A percentile compares a stretch with the other conserved stretches of the same genome.
phyloP scores from a whole-genome alignment of 805 yeast genomes.

The Clavispora carvajalis region DNA sequence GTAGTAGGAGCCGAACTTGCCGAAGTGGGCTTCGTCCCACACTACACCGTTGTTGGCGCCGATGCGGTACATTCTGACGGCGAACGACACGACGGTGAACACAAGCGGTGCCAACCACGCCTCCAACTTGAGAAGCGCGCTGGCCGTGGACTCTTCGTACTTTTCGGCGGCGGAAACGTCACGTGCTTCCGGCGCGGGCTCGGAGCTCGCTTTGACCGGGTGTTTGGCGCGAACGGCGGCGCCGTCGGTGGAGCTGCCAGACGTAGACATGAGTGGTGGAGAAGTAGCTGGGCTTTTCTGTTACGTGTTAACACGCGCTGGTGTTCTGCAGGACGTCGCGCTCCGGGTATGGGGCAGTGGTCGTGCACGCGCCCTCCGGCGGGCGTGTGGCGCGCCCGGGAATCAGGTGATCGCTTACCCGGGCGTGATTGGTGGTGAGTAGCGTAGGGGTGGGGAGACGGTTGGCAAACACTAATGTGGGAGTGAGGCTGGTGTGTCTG shows the following conservation, averaged over 20 bases:
- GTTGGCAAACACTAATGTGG: too few species aligned
- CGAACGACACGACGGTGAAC: slow-evolving; percentile 66
- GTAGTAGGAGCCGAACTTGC: slow-evolving; percentile 79
- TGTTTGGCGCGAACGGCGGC: slow-evolving; percentile 4
- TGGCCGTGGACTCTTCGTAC: slow-evolving; percentile 11
- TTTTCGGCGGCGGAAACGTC: slow-evolving; percentile 14
- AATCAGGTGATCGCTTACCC: too few species aligned
- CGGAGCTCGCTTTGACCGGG: neutral
- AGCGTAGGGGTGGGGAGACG: too few species aligned
- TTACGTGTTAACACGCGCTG: slow-evolving; percentile 2
- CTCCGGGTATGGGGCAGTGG: neutral
- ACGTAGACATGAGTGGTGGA: slow-evolving; percentile 12
- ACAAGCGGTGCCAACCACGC: slow-evolving; percentile 51
- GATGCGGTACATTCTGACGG: slow-evolving; percentile 69
- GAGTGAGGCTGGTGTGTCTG: too few species aligned
- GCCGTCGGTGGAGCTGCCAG: slow-evolving; percentile 10
- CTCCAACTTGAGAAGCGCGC: slow-evolving; percentile 24
- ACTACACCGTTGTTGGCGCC: slow-evolving; percentile 63
- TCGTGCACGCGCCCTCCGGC: too few species aligned
- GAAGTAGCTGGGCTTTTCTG: too few species aligned
- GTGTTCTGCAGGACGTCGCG: slow-evolving; percentile 1
- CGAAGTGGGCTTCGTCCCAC: slow-evolving; percentile 92
- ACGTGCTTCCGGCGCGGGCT: slow-evolving; percentile 1
- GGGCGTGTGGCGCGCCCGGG: too few species aligned
- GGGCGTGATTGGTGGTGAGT: too few species aligned